phyloP scores from a whole-genome alignment of 1,284 basidiomycete species.

The Apiotrichum laibachii region DNA sequence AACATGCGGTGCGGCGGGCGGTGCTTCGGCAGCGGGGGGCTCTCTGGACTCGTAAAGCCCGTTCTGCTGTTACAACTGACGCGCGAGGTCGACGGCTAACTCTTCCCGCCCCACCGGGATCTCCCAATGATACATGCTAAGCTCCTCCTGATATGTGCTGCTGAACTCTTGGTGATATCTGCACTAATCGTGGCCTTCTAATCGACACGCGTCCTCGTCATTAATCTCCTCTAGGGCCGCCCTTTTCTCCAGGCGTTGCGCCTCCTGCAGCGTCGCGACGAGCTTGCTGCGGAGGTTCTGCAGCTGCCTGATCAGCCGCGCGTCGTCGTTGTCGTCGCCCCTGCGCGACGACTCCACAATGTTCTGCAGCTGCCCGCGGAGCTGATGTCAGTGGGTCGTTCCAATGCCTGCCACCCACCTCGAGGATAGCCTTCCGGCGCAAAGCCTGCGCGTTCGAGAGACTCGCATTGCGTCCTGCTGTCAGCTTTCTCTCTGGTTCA shows the following conservation, averaged over 20 bases:
- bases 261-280: conserved; percentile 2
- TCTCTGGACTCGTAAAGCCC: too few species aligned
- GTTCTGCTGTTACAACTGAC: too few species aligned
- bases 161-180: neutral
- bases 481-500: neutral
- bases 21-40: too few species aligned
- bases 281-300: conserved; percentile 9
- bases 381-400: conserved; percentile 8
- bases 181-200: neutral
- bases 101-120: too few species aligned
- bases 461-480: conserved; percentile 16
- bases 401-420: conserved; percentile 4
- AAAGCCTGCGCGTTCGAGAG: conserved; percentile 12
- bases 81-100: too few species aligned
- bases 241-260: conserved; percentile 1
- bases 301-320: conserved; percentile 7
- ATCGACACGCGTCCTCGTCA: neutral
- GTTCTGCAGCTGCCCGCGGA: conserved; percentile 16
- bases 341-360: conserved; percentile 9
- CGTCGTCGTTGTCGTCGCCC: neutral
- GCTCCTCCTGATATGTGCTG: too few species aligned
- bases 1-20: too few species aligned
- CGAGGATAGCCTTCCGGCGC: conserved; percentile 21
- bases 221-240: neutral
- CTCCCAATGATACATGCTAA: too few species aligned